Conservation (phyloP, 139 green algal genomes). For the Auxenochlorella pyrenoidosa region DNA sequence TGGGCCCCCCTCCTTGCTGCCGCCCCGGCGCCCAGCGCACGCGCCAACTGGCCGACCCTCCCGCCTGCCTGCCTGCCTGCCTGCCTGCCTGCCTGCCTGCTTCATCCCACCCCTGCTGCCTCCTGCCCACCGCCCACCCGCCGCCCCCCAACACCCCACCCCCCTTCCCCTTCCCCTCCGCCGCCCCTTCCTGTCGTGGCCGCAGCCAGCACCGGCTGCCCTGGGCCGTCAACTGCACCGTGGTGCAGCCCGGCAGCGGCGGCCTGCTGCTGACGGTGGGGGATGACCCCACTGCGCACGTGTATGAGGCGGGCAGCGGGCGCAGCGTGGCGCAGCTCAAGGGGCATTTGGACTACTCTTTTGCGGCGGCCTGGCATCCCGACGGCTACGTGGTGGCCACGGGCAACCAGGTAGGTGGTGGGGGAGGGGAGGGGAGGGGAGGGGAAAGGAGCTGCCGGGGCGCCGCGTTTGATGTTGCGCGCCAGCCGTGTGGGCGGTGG, state of each 20-base stretch:
- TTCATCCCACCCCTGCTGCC: not conserved
- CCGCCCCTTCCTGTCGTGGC: too few relatives aligned
- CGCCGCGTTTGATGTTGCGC: too few relatives aligned
- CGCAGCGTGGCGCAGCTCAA: conserved; percentile 50
- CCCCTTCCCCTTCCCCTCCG: not conserved
- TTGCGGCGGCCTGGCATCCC: conserved; percentile 93
- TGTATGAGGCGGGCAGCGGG: conserved; percentile 37
- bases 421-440: too few relatives aligned
- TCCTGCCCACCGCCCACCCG: not conserved
- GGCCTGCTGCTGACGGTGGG: conserved; percentile 74
- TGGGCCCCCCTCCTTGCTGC: not conserved
- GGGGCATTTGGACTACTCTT: conserved; percentile 94
- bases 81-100: not conserved
- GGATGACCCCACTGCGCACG: conserved; percentile 69
- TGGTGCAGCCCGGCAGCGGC: conserved; percentile 38
- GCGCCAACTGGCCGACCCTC: not conserved
- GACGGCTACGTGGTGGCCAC: conserved; percentile 85
- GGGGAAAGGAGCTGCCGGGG: too few relatives aligned
- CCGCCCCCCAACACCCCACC: not conserved
- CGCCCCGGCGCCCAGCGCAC: not conserved
- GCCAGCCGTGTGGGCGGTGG: too few relatives aligned
- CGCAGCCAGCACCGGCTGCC: conserved; percentile 38
- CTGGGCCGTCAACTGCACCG: conserved; percentile 92
- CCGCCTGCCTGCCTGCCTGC: too few relatives aligned
- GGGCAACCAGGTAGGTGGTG: conserved; percentile 77